Evolutionary conservation across 768 basidiomycete genomes (phyloP), one percentile per base, ranked within the genome.

Genomic region (Lactarius vividus): DNA sequence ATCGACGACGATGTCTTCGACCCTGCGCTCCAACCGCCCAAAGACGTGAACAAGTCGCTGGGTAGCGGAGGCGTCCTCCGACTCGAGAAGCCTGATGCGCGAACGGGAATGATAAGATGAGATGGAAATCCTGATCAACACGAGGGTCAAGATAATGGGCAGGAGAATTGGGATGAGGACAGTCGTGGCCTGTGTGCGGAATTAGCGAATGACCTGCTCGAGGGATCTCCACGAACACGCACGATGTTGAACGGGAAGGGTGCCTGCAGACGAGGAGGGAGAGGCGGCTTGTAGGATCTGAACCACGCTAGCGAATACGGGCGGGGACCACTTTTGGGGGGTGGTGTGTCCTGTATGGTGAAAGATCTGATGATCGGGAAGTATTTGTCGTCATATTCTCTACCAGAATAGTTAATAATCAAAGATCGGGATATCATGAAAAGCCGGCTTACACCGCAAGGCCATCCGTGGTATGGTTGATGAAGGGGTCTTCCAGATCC

Each of bases 231-330:
- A 23, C 5, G 61, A 18, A 44, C 10, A 76, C 88, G 63, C 70
- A 94, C 88, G 20, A 93, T 59, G 72, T 92, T 94, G 61, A 85
- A 75, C 2, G 92, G 92, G 67, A 91, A 91, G n/a, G 52, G 23
- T 0, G 10, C 20, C 15, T 63, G 60, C 10, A 66, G 15, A 26
- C 55, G 59, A 11, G 64, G 64, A 6, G 64, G 68, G 23, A 66
- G 59, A 4, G 70, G 68, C 3, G 56, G 61, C 11, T 7, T 56
- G 49, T 65, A 61, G 16, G 67, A 59, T 35, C 63, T 70, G 33
- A 69, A 63, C 70, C 68, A 69, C 5, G 20, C 52, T 28, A 20
- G 39, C 1, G 62, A 15, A 20, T 42, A 52, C 23, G 16, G 59
- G 33, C 57, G 54, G 23, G 55, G 15, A n/a, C n/a, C 33, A 62